A percentile compares a stretch with the other conserved stretches of the same genome.
Conservation (phyloP, 2,329 filamentous ascomycete genomes). For the Chaetomiaceae sp. region DNA sequence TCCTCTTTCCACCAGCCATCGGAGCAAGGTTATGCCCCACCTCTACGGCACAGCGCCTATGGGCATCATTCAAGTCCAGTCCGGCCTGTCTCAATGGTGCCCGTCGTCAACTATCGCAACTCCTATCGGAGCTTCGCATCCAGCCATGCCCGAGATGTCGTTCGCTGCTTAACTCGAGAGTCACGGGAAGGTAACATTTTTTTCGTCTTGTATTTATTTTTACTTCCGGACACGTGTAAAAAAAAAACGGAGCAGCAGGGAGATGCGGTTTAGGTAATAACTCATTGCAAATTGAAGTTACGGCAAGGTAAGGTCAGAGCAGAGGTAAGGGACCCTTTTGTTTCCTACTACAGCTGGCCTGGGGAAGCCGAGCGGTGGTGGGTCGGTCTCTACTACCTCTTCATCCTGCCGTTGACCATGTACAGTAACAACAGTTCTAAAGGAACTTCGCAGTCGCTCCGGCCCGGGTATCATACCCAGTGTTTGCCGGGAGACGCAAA, state of each 20-base stretch:
- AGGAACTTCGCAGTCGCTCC: neutral
- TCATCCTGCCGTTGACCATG: too few relatives aligned
- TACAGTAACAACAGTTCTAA: too few relatives aligned
- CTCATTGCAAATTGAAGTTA: neutral
- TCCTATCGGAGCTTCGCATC: too few relatives aligned
- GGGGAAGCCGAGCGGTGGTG: too few relatives aligned
- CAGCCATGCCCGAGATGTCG: neutral
- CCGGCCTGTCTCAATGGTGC: too few relatives aligned
- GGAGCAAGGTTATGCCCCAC: neutral
- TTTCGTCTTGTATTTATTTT: constrained; percentile 16
- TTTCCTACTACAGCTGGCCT: constrained; percentile 28
- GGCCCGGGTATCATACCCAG: neutral
- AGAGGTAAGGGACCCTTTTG: constrained; percentile 27
- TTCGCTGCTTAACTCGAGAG: too few relatives aligned
- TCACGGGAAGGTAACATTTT: constrained; percentile 6
- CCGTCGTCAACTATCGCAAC: too few relatives aligned
- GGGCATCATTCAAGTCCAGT: too few relatives aligned
- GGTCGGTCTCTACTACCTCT: too few relatives aligned
- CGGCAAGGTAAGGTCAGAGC: constrained; percentile 31
- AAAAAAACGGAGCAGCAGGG: constrained; percentile 7
- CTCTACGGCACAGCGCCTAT: too few relatives aligned
- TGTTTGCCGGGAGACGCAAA: neutral
- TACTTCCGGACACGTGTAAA: constrained; percentile 4
- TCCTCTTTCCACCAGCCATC: neutral
- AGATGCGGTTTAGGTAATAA: constrained; percentile 16